Conservation (phyloP, 805 yeast genomes). For the Candida coquimbonensis region DNA sequence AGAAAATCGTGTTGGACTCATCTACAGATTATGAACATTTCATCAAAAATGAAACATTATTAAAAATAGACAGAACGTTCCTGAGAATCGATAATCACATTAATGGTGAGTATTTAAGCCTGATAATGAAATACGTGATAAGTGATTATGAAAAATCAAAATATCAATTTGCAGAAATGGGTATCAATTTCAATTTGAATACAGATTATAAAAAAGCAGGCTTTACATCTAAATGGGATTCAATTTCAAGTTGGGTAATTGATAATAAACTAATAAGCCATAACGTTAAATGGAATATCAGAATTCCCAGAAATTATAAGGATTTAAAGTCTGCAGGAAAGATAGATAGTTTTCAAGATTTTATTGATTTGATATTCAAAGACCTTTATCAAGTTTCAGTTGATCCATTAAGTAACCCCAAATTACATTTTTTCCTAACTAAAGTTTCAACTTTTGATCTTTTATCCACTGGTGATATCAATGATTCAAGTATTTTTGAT, state of each 20-base stretch:
- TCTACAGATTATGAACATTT: constrained; percentile 16
- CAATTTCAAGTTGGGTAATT: constrained; percentile 29
- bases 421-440: constrained; percentile 26
- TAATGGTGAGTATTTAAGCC: constrained; percentile 32
- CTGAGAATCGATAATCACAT: constrained; percentile 30
- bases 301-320: constrained; percentile 27
- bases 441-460: constrained; percentile 29
- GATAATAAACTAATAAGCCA: constrained; percentile 32
- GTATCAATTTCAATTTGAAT: constrained; percentile 26
- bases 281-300: constrained; percentile 33
- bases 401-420: constrained; percentile 19
- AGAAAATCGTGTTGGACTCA: constrained; percentile 18
- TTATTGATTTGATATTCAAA: constrained; percentile 25
- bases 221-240: constrained; percentile 20
- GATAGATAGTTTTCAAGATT: constrained; percentile 27
- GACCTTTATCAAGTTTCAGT: constrained; percentile 26
- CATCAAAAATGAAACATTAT: constrained; percentile 21
- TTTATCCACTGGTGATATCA: constrained; percentile 19
- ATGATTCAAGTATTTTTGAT: constrained; percentile 17
- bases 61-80: constrained; percentile 28
- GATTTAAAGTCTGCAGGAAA: constrained; percentile 15
- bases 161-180: constrained; percentile 32
- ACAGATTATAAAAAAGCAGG: constrained; percentile 10
- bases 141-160: constrained; percentile 31
- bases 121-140: constrained; percentile 27